phyloP scores from a whole-genome alignment of 495 filamentous ascomycete species.

The Hypomontagnella monticulosa region DNA sequence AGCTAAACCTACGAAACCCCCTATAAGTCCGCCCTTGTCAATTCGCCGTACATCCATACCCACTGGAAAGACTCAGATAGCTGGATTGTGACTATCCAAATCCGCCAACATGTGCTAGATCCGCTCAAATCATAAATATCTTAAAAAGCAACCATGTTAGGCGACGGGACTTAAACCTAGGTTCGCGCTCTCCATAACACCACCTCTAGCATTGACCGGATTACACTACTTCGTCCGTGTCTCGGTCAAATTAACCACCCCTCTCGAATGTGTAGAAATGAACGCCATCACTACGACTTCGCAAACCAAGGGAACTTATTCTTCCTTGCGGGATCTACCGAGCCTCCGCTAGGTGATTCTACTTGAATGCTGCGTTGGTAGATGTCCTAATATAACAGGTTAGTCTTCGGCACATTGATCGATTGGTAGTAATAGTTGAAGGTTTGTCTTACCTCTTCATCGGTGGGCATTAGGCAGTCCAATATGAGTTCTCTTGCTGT shows the following conservation, averaged over 20 bases:
- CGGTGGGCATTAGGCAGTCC: slow-evolving; percentile 66
- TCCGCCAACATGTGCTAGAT: slow-evolving; percentile 2
- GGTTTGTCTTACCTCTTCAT: slow-evolving; percentile 64
- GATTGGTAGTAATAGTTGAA: not conserved
- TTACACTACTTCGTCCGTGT: slow-evolving; percentile 2
- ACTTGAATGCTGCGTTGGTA: slow-evolving; percentile 68
- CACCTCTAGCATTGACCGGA: slow-evolving; percentile 16
- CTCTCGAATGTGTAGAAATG: slow-evolving; percentile 1
- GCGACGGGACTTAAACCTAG: not conserved
- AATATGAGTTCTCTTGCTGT: slow-evolving; percentile 75
- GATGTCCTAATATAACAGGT: slow-evolving; percentile 59
- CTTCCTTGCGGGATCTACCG: slow-evolving; percentile 58
- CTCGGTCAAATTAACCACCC: not conserved
- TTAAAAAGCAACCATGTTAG: not conserved
- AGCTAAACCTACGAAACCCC: slow-evolving; percentile 9
- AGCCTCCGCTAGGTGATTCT: slow-evolving; percentile 55
- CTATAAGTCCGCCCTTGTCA: not conserved
- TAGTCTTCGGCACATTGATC: slow-evolving; percentile 28
- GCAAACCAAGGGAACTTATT: slow-evolving; percentile 66
- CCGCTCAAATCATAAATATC: slow-evolving; percentile 16
- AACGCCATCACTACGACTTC: slow-evolving; percentile 44
- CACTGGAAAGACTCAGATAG: slow-evolving; percentile 5
- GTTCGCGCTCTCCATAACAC: slow-evolving; percentile 11
- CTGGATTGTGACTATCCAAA: slow-evolving; percentile 10
- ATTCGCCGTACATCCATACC: not conserved